phyloP scores from a whole-genome alignment of 768 basidiomycete species.

The Clavaria fumosa region DNA sequence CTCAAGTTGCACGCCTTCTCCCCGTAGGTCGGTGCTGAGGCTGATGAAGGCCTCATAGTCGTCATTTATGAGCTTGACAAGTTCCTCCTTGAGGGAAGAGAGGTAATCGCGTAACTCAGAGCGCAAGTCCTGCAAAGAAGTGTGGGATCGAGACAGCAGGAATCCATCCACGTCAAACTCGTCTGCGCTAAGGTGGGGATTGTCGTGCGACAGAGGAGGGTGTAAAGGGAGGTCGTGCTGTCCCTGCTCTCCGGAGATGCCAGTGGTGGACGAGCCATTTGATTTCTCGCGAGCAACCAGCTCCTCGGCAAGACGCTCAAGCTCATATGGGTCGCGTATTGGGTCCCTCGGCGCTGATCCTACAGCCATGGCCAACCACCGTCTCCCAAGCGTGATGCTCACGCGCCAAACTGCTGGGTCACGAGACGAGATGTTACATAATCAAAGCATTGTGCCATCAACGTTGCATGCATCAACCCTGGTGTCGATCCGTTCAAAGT shows the following conservation, averaged over 20 bases:
- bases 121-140: constrained; percentile 77
- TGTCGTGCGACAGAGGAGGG: constrained; percentile 64
- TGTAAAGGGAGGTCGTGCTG: constrained; percentile 42
- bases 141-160: constrained; percentile 71
- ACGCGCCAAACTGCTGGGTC: too few relatives aligned
- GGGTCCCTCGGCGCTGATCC: neutral
- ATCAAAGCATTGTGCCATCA: too few relatives aligned
- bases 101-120: constrained; percentile 79
- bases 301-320: constrained; percentile 61
- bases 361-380: too few relatives aligned
- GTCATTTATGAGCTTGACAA: constrained; percentile 91
- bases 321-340: constrained; percentile 41
- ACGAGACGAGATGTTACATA: too few relatives aligned
- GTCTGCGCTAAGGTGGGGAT: constrained; percentile 52
- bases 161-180: constrained; percentile 76
- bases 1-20: constrained; percentile 62
- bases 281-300: constrained; percentile 37
- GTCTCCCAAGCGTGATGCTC: too few relatives aligned
- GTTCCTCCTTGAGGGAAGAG: constrained; percentile 72
- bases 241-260: constrained; percentile 9
- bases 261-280: constrained; percentile 1
- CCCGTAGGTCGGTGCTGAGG: constrained; percentile 80
- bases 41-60: constrained; percentile 98
- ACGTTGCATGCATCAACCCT: too few relatives aligned
- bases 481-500: too few relatives aligned